These are phyloP conservation scores for Metschnikowia arizonensis DNA, from an alignment of 805 yeast genomes.

Conservation along the genomic window DNA sequence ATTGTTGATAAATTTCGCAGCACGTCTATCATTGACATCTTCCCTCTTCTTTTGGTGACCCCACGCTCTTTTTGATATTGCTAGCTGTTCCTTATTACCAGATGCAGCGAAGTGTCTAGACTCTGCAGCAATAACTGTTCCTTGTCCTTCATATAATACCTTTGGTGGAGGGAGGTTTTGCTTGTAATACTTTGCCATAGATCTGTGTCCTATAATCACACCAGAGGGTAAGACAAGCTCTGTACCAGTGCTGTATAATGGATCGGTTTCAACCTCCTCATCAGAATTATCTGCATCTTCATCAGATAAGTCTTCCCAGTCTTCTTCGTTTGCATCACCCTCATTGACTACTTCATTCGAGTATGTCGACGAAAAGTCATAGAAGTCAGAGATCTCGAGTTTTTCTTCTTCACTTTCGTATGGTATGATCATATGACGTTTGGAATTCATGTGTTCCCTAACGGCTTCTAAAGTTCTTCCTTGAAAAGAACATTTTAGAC, in stretches of 20 bases:
- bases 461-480: conserved; percentile 84
- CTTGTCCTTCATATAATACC: conserved; percentile 40
- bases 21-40: conserved; percentile 52
- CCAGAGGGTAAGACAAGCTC: conserved; percentile 42
- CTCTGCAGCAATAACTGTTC: conserved; percentile 47
- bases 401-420: conserved; percentile 79
- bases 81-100: conserved; percentile 38
- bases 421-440: conserved; percentile 86
- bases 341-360: conserved; percentile 21
- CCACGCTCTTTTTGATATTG: conserved; percentile 56
- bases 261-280: conserved; percentile 25
- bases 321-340: conserved; percentile 20
- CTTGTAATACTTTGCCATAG: conserved; percentile 40
- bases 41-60: conserved; percentile 48
- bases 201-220: conserved; percentile 41
- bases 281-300: conserved; percentile 26
- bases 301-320: conserved; percentile 41
- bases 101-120: conserved; percentile 46
- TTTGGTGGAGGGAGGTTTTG: conserved; percentile 44
- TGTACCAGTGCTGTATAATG: conserved; percentile 32
- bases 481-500: conserved; percentile 76
- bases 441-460: conserved; percentile 80
- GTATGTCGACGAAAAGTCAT: conserved; percentile 74
- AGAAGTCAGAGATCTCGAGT: conserved; percentile 70
- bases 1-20: conserved; percentile 68